Conservation (phyloP, 2,329 filamentous ascomycete genomes). For the Fusarium albidum region DNA sequence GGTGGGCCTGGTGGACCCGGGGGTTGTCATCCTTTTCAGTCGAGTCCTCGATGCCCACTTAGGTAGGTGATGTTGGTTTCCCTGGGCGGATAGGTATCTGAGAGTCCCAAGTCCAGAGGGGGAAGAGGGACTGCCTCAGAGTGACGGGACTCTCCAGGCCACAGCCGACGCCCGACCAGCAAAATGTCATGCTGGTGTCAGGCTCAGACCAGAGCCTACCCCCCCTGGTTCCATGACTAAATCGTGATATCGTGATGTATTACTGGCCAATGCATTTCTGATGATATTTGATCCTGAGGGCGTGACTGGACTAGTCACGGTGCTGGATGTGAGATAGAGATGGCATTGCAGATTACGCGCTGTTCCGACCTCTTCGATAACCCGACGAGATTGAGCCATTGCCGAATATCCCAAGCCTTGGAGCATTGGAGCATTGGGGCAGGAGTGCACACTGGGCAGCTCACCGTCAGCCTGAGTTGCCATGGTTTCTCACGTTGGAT, state of each 20-base stretch:
- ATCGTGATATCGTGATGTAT: conserved; percentile 18
- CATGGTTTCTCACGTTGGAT: background rate
- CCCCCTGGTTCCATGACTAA: background rate
- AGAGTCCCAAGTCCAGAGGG: background rate
- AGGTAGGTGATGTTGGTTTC: background rate
- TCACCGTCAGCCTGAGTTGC: too few species aligned
- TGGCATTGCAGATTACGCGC: background rate
- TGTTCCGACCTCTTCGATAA: too few species aligned
- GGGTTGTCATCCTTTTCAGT: too few species aligned
- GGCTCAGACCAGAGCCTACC: background rate
- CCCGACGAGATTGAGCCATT: too few species aligned
- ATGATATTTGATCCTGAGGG: background rate
- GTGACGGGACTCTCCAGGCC: background rate
- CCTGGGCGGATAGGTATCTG: background rate
- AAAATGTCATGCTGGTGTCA: conserved; percentile 2
- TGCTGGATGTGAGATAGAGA: background rate
- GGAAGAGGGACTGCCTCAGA: background rate
- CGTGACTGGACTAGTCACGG: background rate
- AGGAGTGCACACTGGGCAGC: too few species aligned
- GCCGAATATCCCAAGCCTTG: too few species aligned
- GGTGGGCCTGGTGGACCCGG: too few species aligned
- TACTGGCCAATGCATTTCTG: conserved; percentile 2
- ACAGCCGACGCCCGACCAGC: background rate
- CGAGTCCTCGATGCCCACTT: background rate
- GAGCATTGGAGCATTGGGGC: too few species aligned